These are phyloP conservation scores for Podospora sp. DNA, from an alignment of 495 filamentous ascomycete genomes.

Conservation along the genomic window DNA sequence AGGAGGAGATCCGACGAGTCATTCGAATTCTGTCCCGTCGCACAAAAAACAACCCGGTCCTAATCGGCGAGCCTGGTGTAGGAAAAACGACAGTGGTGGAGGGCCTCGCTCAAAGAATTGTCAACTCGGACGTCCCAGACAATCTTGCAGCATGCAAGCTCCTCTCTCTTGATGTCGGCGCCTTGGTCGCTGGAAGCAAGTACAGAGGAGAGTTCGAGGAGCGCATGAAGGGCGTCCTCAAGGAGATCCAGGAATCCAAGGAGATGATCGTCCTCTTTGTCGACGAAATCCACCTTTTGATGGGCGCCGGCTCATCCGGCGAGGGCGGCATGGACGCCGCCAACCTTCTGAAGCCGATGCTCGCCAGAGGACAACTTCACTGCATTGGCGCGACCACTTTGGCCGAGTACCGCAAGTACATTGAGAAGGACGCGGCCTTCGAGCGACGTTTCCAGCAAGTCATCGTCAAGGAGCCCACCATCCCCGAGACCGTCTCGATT, in stretches of 20 bases:
- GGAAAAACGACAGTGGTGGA: slow-evolving; percentile 98
- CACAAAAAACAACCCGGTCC: slow-evolving; percentile 98
- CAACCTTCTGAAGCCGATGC: slow-evolving; percentile 95
- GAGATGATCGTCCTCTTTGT: slow-evolving; percentile 97
- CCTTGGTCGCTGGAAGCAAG: slow-evolving; percentile 94
- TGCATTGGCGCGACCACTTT: slow-evolving; percentile 97
- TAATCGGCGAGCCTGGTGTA: slow-evolving; percentile 93
- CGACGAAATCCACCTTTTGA: slow-evolving; percentile 96
- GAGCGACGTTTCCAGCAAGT: slow-evolving; percentile 99
- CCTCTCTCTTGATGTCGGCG: slow-evolving; percentile 91
- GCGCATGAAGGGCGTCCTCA: slow-evolving; percentile 96
- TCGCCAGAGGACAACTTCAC: slow-evolving; percentile 93
- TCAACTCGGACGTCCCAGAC: slow-evolving; percentile 93
- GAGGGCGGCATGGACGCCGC: slow-evolving; percentile 99
- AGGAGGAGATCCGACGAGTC: slow-evolving; percentile 94
- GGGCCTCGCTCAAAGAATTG: slow-evolving; percentile 91
- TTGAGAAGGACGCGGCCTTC: slow-evolving; percentile 97
- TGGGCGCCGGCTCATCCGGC: slow-evolving; percentile 91
- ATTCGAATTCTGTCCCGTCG: slow-evolving; percentile 89
- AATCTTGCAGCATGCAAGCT: slow-evolving; percentile 93
- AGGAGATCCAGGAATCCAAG: slow-evolving; percentile 94
- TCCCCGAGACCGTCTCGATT: slow-evolving; percentile 92
- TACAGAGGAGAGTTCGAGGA: slow-evolving; percentile 98
- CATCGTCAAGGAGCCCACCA: slow-evolving; percentile 85
- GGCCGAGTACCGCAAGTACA: slow-evolving; percentile 96